Conservation (phyloP, 441 rosid species). For the Metrosideros polymorpha region DNA sequence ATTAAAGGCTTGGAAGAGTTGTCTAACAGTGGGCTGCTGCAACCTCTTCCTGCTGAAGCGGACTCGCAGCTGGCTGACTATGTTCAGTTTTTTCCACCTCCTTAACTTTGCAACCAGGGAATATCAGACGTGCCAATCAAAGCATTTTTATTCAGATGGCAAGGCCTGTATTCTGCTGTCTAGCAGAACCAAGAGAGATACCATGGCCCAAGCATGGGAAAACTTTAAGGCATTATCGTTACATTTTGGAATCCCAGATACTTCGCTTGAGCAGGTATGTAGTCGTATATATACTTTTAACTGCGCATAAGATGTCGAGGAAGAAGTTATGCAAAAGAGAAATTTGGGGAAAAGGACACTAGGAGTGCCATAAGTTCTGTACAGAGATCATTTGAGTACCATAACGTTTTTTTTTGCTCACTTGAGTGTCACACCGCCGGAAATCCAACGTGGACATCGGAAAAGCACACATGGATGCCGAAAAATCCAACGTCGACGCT, state of each 20-base stretch:
- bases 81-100: conserved; percentile 12
- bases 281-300: not conserved
- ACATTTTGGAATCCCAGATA: not conserved
- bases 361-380: no score
- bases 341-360: no score
- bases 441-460: no score
- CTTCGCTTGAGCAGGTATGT: not conserved
- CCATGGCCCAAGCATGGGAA: not conserved
- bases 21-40: conserved; percentile 40
- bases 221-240: not conserved
- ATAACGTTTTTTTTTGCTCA: no score
- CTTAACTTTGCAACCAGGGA: not conserved
- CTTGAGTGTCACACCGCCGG: no score
- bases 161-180: not conserved
- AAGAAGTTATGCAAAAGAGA: not conserved
- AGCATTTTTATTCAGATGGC: not conserved
- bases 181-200: not conserved
- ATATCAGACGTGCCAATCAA: not conserved
- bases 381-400: no score
- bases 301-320: not conserved
- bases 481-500: no score
- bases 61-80: conserved; percentile 19
- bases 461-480: no score
- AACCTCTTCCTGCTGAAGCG: conserved; percentile 25
- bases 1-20: conserved; percentile 43